phyloP scores from a whole-genome alignment of 2,329 filamentous ascomycete genomes.

The Aureobasidium sp. region DNA sequence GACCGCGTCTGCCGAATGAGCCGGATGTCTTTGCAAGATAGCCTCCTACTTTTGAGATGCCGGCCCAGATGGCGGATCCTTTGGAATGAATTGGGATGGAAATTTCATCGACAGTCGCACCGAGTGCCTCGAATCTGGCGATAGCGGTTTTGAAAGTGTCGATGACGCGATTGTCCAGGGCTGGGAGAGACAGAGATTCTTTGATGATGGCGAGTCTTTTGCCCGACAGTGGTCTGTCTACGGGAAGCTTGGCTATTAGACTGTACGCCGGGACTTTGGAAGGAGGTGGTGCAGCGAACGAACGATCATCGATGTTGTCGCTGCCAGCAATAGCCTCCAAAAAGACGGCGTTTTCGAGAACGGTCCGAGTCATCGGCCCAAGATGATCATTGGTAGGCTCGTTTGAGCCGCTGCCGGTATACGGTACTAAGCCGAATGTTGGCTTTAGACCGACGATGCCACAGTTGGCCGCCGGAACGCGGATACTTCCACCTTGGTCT shows the following conservation, averaged over 20 bases:
- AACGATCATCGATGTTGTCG: constrained; percentile 36
- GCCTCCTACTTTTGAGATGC: constrained; percentile 33
- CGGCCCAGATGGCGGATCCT: constrained; percentile 45
- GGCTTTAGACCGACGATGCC: constrained; percentile 31
- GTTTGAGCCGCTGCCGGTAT: constrained; percentile 35
- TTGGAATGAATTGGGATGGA: constrained; percentile 43
- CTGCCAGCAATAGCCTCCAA: constrained; percentile 36
- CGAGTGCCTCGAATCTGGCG: constrained; percentile 35
- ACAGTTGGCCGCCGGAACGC: constrained; percentile 20
- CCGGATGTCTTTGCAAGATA: constrained; percentile 36
- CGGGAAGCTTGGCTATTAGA: constrained; percentile 16
- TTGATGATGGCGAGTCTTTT: constrained; percentile 26
- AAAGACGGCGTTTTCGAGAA: constrained; percentile 34
- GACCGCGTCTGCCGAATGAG: constrained; percentile 38
- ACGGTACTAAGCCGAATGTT: constrained; percentile 36
- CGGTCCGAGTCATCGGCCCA: constrained; percentile 34
- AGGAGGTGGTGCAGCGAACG: constrained; percentile 27
- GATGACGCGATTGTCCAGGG: constrained; percentile 35
- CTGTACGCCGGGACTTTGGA: constrained; percentile 24
- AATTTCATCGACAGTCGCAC: constrained; percentile 43
- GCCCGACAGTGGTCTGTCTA: constrained; percentile 22
- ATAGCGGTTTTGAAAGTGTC: constrained; percentile 37
- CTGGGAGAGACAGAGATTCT: constrained; percentile 23
- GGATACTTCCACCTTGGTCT: constrained; percentile 23
- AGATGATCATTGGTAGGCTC: constrained; percentile 39